Base-by-base conservation (phyloP, 2,329 filamentous ascomycete species). In the Pseudopyrenochaeta lycopersici region DNA sequence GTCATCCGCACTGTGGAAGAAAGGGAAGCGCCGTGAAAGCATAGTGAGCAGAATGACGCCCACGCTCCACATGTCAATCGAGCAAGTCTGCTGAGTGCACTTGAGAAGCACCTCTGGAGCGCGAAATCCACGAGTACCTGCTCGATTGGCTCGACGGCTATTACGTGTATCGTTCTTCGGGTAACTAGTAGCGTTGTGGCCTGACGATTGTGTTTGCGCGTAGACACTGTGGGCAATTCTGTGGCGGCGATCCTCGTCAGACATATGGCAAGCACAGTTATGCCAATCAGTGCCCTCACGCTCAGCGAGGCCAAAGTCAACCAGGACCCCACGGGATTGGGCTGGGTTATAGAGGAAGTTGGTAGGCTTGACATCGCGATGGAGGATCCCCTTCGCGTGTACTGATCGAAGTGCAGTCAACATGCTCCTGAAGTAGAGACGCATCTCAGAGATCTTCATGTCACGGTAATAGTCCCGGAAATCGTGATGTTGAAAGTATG, bases 301-400 rank as follows among this genome's bases (percentile, higher is more conserved):
- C 75, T 99, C 95, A 31, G 95, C 95, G 14, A 99, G 85, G n/a
- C 95, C 95, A 78, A 99, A 99, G 72, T 99, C 95, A n/a, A 99
- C 95, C 0, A 99, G 84, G 1, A 99, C 94, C 35, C 95, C 95
- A 49, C 91, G 88, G 66, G 88, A 86, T 38, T 88, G 86, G 10
- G 86, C 80, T 0, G 91, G 91, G 61, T 96, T 92, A 78, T 98
- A 98, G 33, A 98, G 84, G 67, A 98, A 98, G 72, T 98, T 98
- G 18, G 96, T 99, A 5, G 95, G 95, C 72, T 98, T 98, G 73
- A 98, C 97, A 71, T 98, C 93, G 60, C 93, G 88, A 73, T 99
- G 95, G 17, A 99, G 85, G 54, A 99, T 98, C 35, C 86, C 84
- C 68, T 91, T 87, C 5, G 86, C 84, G 75, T 99, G 95, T 4